These are phyloP conservation scores for Lentinula guzmanii DNA, from an alignment of 768 basidiomycete genomes.

Conservation along the genomic window DNA sequence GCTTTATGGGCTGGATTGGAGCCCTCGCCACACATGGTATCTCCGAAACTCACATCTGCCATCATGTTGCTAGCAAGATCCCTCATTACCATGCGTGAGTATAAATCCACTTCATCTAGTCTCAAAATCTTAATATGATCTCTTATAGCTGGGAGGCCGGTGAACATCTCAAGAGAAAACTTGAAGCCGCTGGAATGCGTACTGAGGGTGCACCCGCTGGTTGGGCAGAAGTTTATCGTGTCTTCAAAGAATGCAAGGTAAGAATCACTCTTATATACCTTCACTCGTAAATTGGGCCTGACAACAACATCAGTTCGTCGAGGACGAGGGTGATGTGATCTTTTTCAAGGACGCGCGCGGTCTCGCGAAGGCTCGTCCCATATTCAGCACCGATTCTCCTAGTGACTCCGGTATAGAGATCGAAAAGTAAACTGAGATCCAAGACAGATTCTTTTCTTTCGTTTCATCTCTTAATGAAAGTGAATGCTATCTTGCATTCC, in stretches of 20 bases:
- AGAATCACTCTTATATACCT: neutral
- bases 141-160: constrained; percentile 79
- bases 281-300: neutral
- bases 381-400: constrained; percentile 52
- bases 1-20: constrained; percentile 80
- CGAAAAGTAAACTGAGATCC: constrained; percentile 27
- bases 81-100: constrained; percentile 86
- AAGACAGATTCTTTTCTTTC: neutral
- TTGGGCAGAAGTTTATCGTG: constrained; percentile 76
- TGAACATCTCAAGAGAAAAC: constrained; percentile 73
- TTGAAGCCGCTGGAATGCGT: constrained; percentile 57
- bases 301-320: constrained; percentile 59
- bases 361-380: constrained; percentile 63
- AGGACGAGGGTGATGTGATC: constrained; percentile 86
- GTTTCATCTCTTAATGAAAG: neutral
- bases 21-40: constrained; percentile 85
- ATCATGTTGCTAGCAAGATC: constrained; percentile 93
- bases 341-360: constrained; percentile 90
- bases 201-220: constrained; percentile 72
- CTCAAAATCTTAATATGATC: neutral
- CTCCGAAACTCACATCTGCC: constrained; percentile 88
- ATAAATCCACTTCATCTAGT: too few species aligned
- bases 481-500: neutral
- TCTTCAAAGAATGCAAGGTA: constrained; percentile 75
- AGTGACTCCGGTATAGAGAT: constrained; percentile 52